phyloP scores from a whole-genome alignment of 2,329 filamentous ascomycete genomes.

The Diaporthe nobilis region DNA sequence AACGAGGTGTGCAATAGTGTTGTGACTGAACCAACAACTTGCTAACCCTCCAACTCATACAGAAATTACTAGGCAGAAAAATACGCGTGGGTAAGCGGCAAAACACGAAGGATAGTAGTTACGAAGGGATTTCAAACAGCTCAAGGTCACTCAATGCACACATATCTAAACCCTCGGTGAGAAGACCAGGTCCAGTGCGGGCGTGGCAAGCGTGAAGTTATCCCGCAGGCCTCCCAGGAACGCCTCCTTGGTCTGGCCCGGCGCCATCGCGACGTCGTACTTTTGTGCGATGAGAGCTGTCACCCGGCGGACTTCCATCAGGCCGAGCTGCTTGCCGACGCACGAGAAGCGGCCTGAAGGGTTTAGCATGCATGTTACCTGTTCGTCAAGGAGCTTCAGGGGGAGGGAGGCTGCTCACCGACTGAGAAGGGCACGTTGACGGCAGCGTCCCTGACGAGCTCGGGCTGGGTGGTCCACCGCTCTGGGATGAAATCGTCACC shows the following conservation, averaged over 20 bases:
- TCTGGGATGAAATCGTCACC: slow-evolving; percentile 44
- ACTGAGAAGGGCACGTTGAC: slow-evolving; percentile 35
- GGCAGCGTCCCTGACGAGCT: slow-evolving; percentile 34
- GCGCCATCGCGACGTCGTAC: slow-evolving; percentile 42
- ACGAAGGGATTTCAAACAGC: background rate
- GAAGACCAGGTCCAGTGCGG: slow-evolving; percentile 25
- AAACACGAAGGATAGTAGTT: background rate
- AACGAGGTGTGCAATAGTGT: background rate
- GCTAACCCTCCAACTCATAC: background rate
- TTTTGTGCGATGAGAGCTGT: slow-evolving; percentile 42
- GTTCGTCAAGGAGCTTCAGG: background rate
- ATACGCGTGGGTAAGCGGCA: background rate
- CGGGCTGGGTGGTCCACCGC: slow-evolving; percentile 41
- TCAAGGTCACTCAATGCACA: background rate
- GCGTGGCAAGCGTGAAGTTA: slow-evolving; percentile 42
- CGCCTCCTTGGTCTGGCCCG: slow-evolving; percentile 42
- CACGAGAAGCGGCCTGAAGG: slow-evolving; percentile 35
- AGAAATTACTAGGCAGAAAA: background rate
- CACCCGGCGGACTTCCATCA: slow-evolving; percentile 38
- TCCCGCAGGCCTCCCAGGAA: slow-evolving; percentile 45
- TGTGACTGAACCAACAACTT: too few relatives aligned
- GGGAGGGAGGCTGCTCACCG: background rate
- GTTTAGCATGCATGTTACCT: background rate
- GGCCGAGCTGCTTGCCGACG: slow-evolving; percentile 37
- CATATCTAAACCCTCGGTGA: slow-evolving; percentile 18